phyloP scores from a whole-genome alignment of 108 stramenopile species.

The Skeletonema marinoi region DNA sequence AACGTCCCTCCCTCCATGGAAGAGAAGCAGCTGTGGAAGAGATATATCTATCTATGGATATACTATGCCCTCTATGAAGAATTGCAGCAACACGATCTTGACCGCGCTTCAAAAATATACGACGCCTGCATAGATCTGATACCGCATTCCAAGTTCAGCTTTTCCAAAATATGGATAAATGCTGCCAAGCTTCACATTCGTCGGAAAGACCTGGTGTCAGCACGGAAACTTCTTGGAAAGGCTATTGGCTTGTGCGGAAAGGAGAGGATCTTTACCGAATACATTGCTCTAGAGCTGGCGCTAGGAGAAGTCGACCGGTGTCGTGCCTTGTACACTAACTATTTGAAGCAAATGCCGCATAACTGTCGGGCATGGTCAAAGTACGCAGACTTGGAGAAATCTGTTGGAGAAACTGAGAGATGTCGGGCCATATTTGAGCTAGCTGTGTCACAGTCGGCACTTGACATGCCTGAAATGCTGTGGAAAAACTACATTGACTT shows the following conservation, averaged over 20 bases:
- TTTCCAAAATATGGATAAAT: conserved; percentile 96
- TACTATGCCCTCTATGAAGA: conserved; percentile 97
- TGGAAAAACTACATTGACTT: conserved; percentile 99
- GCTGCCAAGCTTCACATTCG: conserved; percentile 96
- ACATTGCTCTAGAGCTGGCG: conserved; percentile 94
- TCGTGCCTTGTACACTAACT: conserved; percentile 92
- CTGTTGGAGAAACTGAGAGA: conserved; percentile 93
- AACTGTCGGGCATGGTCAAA: conserved; percentile 91
- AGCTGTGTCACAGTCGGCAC: conserved; percentile 86
- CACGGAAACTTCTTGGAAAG: conserved; percentile 92
- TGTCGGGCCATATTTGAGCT: conserved; percentile 96
- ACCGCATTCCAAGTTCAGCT: conserved; percentile 94
- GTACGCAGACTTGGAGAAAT: conserved; percentile 93
- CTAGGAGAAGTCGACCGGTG: conserved; percentile 98
- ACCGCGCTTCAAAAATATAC: conserved; percentile 89
- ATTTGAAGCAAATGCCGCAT: conserved; percentile 91
- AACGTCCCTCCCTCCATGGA: conserved; percentile 85
- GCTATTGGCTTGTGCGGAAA: conserved; percentile 95
- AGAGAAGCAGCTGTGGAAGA: conserved; percentile 94
- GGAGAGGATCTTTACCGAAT: conserved; percentile 92
- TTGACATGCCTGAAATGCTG: conserved; percentile 98
- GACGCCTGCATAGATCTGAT: conserved; percentile 86
- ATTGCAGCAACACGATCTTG: conserved; percentile 75
- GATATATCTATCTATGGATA: conserved; percentile 99
- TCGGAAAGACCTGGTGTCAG: conserved; percentile 83